Evolutionary conservation across 768 basidiomycete genomes (phyloP), one percentile per base, ranked within the genome.

Genomic region (Boletus rubroflammeus): DNA sequence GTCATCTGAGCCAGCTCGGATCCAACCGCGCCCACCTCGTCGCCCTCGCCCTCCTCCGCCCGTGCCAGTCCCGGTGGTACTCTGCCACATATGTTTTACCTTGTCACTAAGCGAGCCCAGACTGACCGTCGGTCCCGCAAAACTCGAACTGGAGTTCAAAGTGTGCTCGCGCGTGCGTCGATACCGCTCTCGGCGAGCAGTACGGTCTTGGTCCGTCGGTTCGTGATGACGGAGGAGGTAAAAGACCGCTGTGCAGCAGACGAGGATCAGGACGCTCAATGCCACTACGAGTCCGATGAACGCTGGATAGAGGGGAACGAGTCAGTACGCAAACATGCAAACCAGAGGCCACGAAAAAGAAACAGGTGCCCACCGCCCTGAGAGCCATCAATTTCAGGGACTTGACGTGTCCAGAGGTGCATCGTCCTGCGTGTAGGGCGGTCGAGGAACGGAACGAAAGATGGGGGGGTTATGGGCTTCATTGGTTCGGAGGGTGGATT

Each of bases 211-310:
- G 28, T 76, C 71, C 34, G 71, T 72, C 26, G 75, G 75, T 35
- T 74, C 72, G 63, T 81, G 74, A 46, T 80, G 67, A 39, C 79
- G 77, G 17, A 87, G 71, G 34, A 89, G 78, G 60, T 79, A 76
- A 65, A 79, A 77, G 36, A 84, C 78, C 34, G 77, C 84, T 15
- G 72, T 67, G 64, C 77, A 81, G 46, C 79, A 77, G 29, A 73
- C 62, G 54, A 84, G 58, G 65, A 87, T 79, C 50, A 88, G 70
- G 53, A 79, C 57, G 52, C 74, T 72, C 39, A 89, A 76, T 42
- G 73, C 67, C 35, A 86, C 78, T 38, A 88, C 74, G 36, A 88
- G 69, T 4, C 71, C 81, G 58, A 88, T 78, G 71, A 88, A 89
- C 11, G 77, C 85, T 58, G 19, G n/a, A 21, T 10, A 11, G 34